Evolutionary conservation across 139 green algal genomes (phyloP), one percentile per base, ranked within the genome.

Genomic region (Micromonas commoda): DNA sequence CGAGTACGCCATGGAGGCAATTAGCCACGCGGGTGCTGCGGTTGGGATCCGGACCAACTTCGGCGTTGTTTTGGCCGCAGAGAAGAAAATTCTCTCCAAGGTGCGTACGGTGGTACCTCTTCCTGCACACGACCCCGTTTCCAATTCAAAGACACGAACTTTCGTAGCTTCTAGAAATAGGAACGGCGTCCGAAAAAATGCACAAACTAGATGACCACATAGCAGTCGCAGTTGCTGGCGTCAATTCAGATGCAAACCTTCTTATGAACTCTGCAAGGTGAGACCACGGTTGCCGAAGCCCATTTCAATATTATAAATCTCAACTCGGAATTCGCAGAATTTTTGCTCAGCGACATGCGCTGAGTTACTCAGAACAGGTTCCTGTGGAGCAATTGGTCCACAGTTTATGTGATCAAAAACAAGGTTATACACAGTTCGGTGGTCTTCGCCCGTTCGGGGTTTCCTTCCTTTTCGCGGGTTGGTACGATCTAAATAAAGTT

Each of bases 71-170:
- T 82, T 99, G 37, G 92, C 92, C 34, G 93, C 95, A 20, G 96
- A 99, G 85, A 99, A 99, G 86, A 93, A 91, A 81, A 97, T 98
- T 80, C 96, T 91, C 0, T 98, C 93, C 23, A 98, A 98, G 90
- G 93, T 92, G 26, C 19, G 4, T 39, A 24, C 6, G 23, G 38
- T 60, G 35, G 23, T 63, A 34, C 24, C 20, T 53, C 4, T 68
- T n/a, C n/a, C n/a, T n/a, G n/a, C n/a, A n/a, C n/a, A n/a, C n/a
- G n/a, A n/a, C n/a, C n/a, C n/a, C n/a, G n/a, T n/a, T n/a, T n/a
- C n/a, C n/a, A n/a, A n/a, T n/a, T n/a, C n/a, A n/a, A n/a, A n/a
- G n/a, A n/a, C n/a, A n/a, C n/a, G n/a, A n/a, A n/a, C n/a, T 35
- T 66, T 77, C 2, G 52, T 23, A 88, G 84, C 76, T 88, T 9